Percentiles rank a stretch among this genome's conserved stretches.
These are phyloP conservation scores for Chloranthus sessilifolius DNA, from an alignment of 164 flowering plant species.

Conservation along the genomic window DNA sequence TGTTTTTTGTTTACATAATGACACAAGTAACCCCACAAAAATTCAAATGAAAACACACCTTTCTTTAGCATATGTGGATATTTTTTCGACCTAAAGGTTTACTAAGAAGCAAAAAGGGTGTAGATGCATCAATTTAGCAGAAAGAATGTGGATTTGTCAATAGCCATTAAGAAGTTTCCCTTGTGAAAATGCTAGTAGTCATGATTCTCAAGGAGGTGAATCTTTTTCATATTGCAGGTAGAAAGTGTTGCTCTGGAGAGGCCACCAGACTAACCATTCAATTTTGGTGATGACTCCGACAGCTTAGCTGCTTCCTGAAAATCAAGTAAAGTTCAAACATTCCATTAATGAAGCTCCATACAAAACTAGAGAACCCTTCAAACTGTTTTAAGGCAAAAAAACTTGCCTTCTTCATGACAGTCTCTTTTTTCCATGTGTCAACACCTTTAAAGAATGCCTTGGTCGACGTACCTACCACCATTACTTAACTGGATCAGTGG, in stretches of 20 bases:
- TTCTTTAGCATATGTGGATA: too few relatives aligned
- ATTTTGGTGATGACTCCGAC: conserved; percentile 35
- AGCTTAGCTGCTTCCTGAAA: conserved; percentile 52
- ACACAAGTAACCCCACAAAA: too few relatives aligned
- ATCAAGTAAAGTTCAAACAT: conserved; percentile 2
- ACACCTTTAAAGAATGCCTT: conserved; percentile 60
- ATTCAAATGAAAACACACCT: too few relatives aligned
- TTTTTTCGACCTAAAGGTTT: too few relatives aligned
- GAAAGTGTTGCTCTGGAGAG: background rate
- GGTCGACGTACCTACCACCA: conserved; percentile 49
- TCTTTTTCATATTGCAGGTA: background rate
- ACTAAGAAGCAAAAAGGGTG: too few relatives aligned
- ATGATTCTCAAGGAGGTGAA: background rate
- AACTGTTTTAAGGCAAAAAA: background rate
- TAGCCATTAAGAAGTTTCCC: too few relatives aligned
- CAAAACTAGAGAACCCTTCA: background rate
- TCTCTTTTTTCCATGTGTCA: conserved; percentile 75
- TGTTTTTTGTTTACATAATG: too few relatives aligned
- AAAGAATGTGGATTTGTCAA: too few relatives aligned
- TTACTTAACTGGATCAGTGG: background rate
- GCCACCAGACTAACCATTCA: conserved; percentile 20
- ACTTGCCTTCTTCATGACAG: conserved; percentile 46
- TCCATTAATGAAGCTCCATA: background rate
- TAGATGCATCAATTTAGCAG: too few relatives aligned
- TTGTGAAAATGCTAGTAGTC: too few relatives aligned